Conservation (phyloP, 176 grass and related monocot species). For the Elaeis guineensis region DNA sequence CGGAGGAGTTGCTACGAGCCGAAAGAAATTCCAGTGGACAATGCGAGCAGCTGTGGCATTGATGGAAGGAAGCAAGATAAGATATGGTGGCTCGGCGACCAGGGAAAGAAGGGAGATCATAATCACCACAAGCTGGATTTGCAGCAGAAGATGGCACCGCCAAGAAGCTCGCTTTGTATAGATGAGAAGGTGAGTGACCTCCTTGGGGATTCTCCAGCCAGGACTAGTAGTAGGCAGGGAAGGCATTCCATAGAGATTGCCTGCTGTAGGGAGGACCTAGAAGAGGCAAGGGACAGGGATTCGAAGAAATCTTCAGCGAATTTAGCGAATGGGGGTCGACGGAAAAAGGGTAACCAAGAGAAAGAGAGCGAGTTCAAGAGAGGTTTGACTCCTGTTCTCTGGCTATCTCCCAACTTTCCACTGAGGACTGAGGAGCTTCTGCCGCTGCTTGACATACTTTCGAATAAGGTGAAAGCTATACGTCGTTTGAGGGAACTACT, state of each 20-base stretch:
- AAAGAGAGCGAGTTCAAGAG: slow-evolving; percentile 3
- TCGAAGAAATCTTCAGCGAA: not conserved
- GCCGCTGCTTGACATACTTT: slow-evolving; percentile 10
- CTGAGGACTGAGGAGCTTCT: slow-evolving; percentile 4
- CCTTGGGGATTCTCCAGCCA: too few relatives aligned
- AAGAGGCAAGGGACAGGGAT: too few relatives aligned
- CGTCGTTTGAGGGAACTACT: slow-evolving; percentile 12
- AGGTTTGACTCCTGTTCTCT: not conserved
- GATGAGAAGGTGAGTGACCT: too few relatives aligned
- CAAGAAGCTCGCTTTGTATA: too few relatives aligned
- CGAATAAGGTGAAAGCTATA: slow-evolving; percentile 15
- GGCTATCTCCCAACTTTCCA: slow-evolving; percentile 12
- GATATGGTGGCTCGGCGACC: not conserved
- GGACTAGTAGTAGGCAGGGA: too few relatives aligned
- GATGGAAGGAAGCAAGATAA: not conserved
- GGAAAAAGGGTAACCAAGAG: not conserved
- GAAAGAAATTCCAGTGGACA: not conserved
- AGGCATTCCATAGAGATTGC: too few relatives aligned
- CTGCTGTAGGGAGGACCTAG: too few relatives aligned
- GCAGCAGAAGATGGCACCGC: too few relatives aligned
- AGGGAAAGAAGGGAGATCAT: too few relatives aligned
- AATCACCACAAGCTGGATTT: too few relatives aligned
- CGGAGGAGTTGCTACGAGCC: slow-evolving; percentile 5
- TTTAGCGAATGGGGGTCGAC: not conserved
- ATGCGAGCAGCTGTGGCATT: not conserved